Percentiles rank a stretch among this genome's conserved stretches.
Evolutionary conservation across 768 basidiomycete species (phyloP).

Genomic region (Phylloporus sp.): DNA sequence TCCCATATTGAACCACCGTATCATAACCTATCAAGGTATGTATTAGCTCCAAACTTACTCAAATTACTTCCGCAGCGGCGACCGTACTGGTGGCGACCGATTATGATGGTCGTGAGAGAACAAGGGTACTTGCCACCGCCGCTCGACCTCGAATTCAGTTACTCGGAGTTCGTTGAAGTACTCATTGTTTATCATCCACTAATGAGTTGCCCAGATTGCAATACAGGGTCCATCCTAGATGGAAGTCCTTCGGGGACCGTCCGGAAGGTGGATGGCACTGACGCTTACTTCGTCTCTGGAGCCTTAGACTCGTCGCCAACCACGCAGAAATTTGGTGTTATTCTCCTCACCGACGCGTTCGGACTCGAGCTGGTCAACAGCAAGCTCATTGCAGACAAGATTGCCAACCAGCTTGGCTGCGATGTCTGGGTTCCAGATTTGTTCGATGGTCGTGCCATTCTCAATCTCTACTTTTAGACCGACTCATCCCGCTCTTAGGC

Average conservation of each 20-base stretch:
- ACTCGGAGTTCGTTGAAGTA: too few species aligned
- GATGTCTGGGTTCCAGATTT: conserved; percentile 66
- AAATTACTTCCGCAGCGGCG: too few species aligned
- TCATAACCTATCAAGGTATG: background rate
- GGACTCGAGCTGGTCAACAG: conserved; percentile 49
- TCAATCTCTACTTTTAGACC: background rate
- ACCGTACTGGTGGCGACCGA: too few species aligned
- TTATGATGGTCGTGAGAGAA: background rate
- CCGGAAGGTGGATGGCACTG: background rate
- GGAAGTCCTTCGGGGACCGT: background rate
- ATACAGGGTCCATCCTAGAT: background rate
- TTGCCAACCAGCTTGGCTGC: conserved; percentile 44
- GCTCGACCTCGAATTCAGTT: too few species aligned
- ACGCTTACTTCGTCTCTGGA: conserved; percentile 42
- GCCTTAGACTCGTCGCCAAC: background rate
- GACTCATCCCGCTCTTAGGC: conserved; percentile 17
- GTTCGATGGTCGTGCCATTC: conserved; percentile 43
- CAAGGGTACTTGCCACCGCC: too few species aligned
- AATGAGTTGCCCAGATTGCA: conserved; percentile 4
- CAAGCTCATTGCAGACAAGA: conserved; percentile 54
- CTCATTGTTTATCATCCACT: background rate
- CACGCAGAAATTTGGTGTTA: conserved; percentile 29
- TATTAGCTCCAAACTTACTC: too few species aligned
- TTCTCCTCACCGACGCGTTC: conserved; percentile 56
- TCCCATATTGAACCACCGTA: too few species aligned